A percentile compares a stretch with the other conserved stretches of the same genome.
Evolutionary conservation across 495 filamentous ascomycete species (phyloP).

Genomic region (Podospora pseudopauciseta): DNA sequence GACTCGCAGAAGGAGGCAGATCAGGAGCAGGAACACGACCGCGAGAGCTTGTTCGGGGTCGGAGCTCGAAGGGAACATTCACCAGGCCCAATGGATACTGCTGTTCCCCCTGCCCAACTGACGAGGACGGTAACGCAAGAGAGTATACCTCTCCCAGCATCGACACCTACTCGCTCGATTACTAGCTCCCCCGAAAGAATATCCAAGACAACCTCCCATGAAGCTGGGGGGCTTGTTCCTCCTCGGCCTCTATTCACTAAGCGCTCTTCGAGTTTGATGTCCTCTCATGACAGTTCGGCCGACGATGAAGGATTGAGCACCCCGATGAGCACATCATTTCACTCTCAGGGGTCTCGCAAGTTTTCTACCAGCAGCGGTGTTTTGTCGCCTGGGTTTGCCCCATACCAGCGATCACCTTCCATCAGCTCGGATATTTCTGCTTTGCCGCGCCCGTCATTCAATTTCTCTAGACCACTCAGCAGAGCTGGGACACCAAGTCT

Average conservation of each 20-base stretch:
- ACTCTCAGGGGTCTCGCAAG: constrained; percentile 50
- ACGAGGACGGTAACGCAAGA: constrained; percentile 24
- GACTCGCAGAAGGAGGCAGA: constrained; percentile 31
- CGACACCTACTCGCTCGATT: constrained; percentile 20
- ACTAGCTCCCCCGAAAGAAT: constrained; percentile 39
- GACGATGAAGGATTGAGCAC: constrained; percentile 38
- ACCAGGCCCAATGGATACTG: constrained; percentile 33
- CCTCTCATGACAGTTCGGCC: constrained; percentile 38
- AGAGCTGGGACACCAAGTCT: constrained; percentile 64
- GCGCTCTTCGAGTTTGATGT: constrained; percentile 48
- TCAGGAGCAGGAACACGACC: constrained; percentile 30
- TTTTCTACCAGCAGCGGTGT: constrained; percentile 62
- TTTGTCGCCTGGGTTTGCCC: constrained; percentile 53
- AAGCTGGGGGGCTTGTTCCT: constrained; percentile 38
- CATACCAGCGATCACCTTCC: constrained; percentile 71
- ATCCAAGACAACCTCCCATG: constrained; percentile 38
- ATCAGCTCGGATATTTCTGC: constrained; percentile 69
- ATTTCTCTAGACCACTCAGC: constrained; percentile 90
- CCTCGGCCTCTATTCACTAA: constrained; percentile 45
- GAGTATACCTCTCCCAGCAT: constrained; percentile 20
- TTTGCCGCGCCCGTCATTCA: constrained; percentile 72
- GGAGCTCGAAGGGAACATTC: constrained; percentile 45
- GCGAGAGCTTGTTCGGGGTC: constrained; percentile 37
- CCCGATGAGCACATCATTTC: constrained; percentile 38
- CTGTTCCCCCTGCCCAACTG: constrained; percentile 12